These are phyloP conservation scores for Talaromyces liani DNA, from an alignment of 495 filamentous ascomycete species.

Conservation along the genomic window DNA sequence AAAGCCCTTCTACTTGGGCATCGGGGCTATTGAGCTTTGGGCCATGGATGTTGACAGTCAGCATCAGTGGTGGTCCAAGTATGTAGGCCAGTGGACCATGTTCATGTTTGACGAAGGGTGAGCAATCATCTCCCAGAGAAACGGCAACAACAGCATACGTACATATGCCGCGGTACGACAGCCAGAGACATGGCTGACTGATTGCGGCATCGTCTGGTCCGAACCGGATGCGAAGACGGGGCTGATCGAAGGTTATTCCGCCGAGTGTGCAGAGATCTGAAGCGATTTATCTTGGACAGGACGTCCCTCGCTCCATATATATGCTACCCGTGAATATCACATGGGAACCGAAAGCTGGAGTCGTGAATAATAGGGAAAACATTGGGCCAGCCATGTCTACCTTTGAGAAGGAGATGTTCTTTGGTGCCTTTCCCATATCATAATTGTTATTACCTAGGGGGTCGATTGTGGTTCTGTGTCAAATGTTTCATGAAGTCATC, in stretches of 20 bases:
- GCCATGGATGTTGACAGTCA: constrained; percentile 20
- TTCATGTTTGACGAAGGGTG: constrained; percentile 34
- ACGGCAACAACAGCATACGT: constrained; percentile 35
- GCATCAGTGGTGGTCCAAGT: constrained; percentile 25
- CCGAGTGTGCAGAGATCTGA: constrained; percentile 14
- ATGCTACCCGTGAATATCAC: constrained; percentile 47
- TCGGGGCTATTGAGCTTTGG: constrained; percentile 29
- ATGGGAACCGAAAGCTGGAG: constrained; percentile 24
- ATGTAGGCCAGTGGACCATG: constrained; percentile 37
- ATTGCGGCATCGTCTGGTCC: constrained; percentile 22
- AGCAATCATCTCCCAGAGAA: constrained; percentile 34
- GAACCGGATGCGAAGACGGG: constrained; percentile 11
- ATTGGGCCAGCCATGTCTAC: not conserved
- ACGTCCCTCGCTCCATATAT: constrained; percentile 24
- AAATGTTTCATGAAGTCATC: too few species aligned
- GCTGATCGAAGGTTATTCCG: constrained; percentile 11
- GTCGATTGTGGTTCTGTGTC: too few species aligned
- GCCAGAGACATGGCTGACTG: constrained; percentile 32
- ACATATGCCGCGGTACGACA: constrained; percentile 20
- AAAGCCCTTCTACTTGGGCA: constrained; percentile 42
- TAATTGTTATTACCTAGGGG: too few species aligned
- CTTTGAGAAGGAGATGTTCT: constrained; percentile 2
- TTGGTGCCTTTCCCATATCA: too few species aligned
- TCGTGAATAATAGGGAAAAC: constrained; percentile 11
- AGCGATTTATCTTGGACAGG: constrained; percentile 7